Percentiles rank a stretch among this genome's conserved stretches.
These are phyloP conservation scores for Favolaschia claudopus DNA, from an alignment of 768 basidiomycete genomes.

Conservation along the genomic window DNA sequence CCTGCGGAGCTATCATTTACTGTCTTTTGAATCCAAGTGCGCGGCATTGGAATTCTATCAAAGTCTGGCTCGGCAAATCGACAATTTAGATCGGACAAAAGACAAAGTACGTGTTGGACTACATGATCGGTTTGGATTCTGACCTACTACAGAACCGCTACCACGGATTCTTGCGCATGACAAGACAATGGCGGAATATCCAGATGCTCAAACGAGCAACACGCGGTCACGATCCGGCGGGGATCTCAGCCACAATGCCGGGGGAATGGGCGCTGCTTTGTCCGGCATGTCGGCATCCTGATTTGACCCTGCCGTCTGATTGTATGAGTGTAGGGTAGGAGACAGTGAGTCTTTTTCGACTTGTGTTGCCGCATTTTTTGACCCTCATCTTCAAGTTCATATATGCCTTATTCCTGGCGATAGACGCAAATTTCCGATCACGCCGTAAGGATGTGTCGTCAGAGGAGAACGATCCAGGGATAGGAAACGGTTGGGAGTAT, in stretches of 20 bases:
- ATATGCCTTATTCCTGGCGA: conserved; percentile 33
- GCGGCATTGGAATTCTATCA: conserved; percentile 42
- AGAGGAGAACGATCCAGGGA: conserved; percentile 34
- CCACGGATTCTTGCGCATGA: conserved; percentile 13
- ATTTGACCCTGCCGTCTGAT: conserved; percentile 30
- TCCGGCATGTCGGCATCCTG: conserved; percentile 35
- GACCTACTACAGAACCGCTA: conserved; percentile 18
- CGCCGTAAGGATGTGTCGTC: conserved; percentile 37
- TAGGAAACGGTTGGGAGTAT: conserved; percentile 38
- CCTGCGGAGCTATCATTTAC: conserved; percentile 39
- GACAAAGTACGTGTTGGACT: conserved; percentile 20
- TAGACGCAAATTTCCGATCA: conserved; percentile 11
- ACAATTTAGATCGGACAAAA: conserved; percentile 31
- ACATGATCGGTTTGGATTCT: neutral
- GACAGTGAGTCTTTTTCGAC: neutral
- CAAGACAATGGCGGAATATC: conserved; percentile 18
- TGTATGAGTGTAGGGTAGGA: conserved; percentile 23
- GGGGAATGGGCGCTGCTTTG: conserved; percentile 25
- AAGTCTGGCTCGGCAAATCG: conserved; percentile 28
- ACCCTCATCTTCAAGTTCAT: conserved; percentile 25
- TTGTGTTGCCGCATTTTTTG: neutral
- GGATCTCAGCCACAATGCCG: neutral
- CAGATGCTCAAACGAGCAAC: conserved; percentile 22
- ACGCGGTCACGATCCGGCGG: conserved; percentile 16
- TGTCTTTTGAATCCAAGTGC: conserved; percentile 40